Percentiles rank a stretch among this genome's conserved stretches.
Evolutionary conservation across 192 early-diverging fungal genomes (phyloP).

Genomic region (Geranomyces michiganensis): DNA sequence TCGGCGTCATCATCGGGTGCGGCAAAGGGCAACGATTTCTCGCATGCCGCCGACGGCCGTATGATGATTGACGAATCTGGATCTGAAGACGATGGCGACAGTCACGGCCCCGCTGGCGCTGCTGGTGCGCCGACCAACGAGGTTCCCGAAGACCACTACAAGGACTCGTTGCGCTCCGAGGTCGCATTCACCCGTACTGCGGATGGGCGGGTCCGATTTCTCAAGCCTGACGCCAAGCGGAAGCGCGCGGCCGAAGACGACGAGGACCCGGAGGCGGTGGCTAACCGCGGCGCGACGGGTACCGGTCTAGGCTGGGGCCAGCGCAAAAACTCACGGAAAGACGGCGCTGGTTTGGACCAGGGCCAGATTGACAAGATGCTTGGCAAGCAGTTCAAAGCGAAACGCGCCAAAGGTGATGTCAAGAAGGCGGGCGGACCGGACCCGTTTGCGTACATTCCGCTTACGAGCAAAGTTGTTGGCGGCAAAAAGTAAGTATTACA

Average conservation of each 20-base stretch:
- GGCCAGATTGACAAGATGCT: slow-evolving; percentile 47
- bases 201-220: slow-evolving; percentile 87
- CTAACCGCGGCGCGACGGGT: slow-evolving; percentile 28
- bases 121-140: slow-evolving; percentile 41
- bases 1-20: neutral
- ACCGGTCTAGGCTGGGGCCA: slow-evolving; percentile 37
- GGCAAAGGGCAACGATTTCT: slow-evolving; percentile 45
- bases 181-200: slow-evolving; percentile 85
- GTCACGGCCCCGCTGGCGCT: slow-evolving; percentile 43
- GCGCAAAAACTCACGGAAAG: slow-evolving; percentile 27
- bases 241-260: slow-evolving; percentile 58
- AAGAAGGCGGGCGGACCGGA: slow-evolving; percentile 84
- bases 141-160: slow-evolving; percentile 79
- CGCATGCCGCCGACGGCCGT: slow-evolving; percentile 73
- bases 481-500: slow-evolving; percentile 28
- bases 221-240: slow-evolving; percentile 57
- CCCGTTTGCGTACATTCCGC: slow-evolving; percentile 95
- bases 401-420: slow-evolving; percentile 90
- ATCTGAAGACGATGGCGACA: slow-evolving; percentile 49
- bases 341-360: slow-evolving; percentile 27
- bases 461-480: slow-evolving; percentile 71
- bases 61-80: slow-evolving; percentile 76
- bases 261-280: slow-evolving; percentile 65
- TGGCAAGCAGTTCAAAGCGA: slow-evolving; percentile 80
- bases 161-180: slow-evolving; percentile 75